Evolutionary conservation across 495 filamentous ascomycete species (phyloP).

Genomic region (Neurospora tetraspora): DNA sequence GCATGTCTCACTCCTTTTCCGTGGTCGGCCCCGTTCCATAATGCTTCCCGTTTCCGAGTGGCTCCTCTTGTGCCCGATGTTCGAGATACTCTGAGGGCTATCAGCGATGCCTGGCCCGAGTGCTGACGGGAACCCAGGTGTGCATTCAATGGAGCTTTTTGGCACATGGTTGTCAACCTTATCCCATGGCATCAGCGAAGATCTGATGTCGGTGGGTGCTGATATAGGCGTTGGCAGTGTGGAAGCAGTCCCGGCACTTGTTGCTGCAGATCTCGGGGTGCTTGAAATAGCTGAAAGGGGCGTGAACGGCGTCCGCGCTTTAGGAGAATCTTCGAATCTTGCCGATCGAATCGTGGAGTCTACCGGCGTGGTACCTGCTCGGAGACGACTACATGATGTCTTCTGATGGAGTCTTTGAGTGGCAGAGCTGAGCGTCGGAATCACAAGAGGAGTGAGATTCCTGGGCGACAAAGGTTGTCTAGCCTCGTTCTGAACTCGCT

Average conservation of each 20-base stretch:
- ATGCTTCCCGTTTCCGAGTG: slow-evolving; percentile 49
- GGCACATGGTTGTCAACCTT: slow-evolving; percentile 13
- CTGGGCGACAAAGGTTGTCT: slow-evolving; percentile 40
- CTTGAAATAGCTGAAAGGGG: slow-evolving; percentile 30
- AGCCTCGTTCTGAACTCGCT: slow-evolving; percentile 4
- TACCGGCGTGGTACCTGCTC: slow-evolving; percentile 27
- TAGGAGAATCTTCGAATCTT: slow-evolving; percentile 36
- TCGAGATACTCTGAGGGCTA: slow-evolving; percentile 13
- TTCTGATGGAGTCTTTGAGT: slow-evolving; percentile 27
- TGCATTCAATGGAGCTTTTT: slow-evolving; percentile 3
- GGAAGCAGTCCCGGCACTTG: slow-evolving; percentile 30
- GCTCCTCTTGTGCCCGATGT: slow-evolving; percentile 30
- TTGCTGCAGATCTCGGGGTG: slow-evolving; percentile 31
- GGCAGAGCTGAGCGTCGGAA: slow-evolving; percentile 31
- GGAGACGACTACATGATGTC: slow-evolving; percentile 28
- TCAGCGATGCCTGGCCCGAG: slow-evolving; percentile 27
- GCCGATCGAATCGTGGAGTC: slow-evolving; percentile 25
- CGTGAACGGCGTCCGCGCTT: slow-evolving; percentile 31
- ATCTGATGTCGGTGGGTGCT: slow-evolving; percentile 30
- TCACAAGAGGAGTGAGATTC: slow-evolving; percentile 40
- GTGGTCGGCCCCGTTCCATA: slow-evolving; percentile 49
- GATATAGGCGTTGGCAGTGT: slow-evolving; percentile 38
- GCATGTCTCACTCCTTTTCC: slow-evolving; percentile 31
- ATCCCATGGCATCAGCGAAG: slow-evolving; percentile 39
- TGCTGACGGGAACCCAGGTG: slow-evolving; percentile 13